These are phyloP conservation scores for Hypholoma fasciculare DNA, from an alignment of 768 basidiomycete genomes.

Conservation along the genomic window DNA sequence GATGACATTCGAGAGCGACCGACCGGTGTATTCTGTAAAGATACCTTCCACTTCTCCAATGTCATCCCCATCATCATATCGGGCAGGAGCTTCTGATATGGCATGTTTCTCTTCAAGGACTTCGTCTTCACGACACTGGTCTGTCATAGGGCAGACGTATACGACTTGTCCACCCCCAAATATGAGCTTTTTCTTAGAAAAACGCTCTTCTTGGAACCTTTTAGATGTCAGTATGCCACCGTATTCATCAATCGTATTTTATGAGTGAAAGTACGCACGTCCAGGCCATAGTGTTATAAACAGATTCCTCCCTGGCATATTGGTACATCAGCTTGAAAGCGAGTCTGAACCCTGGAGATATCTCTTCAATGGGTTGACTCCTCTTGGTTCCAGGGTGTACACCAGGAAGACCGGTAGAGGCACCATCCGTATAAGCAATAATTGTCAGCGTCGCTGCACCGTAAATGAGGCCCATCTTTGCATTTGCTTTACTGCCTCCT, in stretches of 20 bases:
- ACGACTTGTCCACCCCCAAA: neutral
- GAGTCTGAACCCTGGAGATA: slow-evolving; percentile 7
- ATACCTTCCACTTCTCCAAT: neutral
- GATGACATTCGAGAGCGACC: neutral
- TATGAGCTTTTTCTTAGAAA: neutral
- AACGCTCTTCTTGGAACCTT: neutral
- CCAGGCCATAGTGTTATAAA: slow-evolving; percentile 6
- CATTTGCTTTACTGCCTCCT: slow-evolving; percentile 3
- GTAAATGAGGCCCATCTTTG: slow-evolving; percentile 12
- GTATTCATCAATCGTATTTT: no score
- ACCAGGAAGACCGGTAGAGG: slow-evolving; percentile 13
- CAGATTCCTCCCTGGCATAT: neutral
- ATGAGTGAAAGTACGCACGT: slow-evolving; percentile 2
- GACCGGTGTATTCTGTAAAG: neutral
- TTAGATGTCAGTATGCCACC: neutral
- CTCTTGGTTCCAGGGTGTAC: neutral
- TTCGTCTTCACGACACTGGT: neutral
- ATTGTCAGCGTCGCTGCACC: slow-evolving; percentile 11
- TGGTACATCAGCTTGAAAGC: neutral
- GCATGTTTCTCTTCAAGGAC: neutral
- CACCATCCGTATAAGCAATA: slow-evolving; percentile 6
- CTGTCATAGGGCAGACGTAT: neutral
- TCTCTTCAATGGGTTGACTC: slow-evolving; percentile 4
- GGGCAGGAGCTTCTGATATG: neutral
- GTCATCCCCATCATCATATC: neutral